These are phyloP conservation scores for Aspergillus carlsbadensis DNA, from an alignment of 495 filamentous ascomycete genomes.

Conservation along the genomic window DNA sequence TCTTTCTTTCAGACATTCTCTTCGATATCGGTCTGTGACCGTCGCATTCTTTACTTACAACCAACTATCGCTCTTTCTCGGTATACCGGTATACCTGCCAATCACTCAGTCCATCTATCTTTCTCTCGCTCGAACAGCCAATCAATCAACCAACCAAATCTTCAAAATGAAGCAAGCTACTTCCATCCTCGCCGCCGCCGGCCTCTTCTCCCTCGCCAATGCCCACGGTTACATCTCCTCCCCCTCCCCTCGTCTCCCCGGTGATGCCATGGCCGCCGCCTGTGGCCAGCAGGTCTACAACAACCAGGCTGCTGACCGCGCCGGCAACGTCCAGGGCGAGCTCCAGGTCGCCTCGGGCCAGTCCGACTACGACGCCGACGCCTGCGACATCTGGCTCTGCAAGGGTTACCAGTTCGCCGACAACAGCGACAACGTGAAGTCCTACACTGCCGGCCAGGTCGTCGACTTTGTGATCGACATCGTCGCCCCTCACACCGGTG, in stretches of 20 bases:
- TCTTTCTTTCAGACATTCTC: slow-evolving; percentile 26
- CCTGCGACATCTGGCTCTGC: slow-evolving; percentile 69
- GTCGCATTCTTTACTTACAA: slow-evolving; percentile 25
- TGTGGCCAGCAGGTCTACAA: slow-evolving; percentile 62
- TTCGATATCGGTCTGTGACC: slow-evolving; percentile 37
- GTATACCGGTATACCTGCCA: slow-evolving; percentile 36
- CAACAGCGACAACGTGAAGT: slow-evolving; percentile 64
- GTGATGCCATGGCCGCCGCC: slow-evolving; percentile 54
- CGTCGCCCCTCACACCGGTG: slow-evolving; percentile 61
- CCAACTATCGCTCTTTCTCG: slow-evolving; percentile 28
- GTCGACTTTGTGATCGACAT: slow-evolving; percentile 61
- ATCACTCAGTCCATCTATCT: slow-evolving; percentile 19
- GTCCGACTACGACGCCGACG: slow-evolving; percentile 54
- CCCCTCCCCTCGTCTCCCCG: slow-evolving; percentile 59
- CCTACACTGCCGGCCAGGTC: slow-evolving; percentile 58
- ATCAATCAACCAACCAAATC: slow-evolving; percentile 5
- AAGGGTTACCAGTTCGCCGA: slow-evolving; percentile 71
- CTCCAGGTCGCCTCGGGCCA: slow-evolving; percentile 56
- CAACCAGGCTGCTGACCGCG: slow-evolving; percentile 62
- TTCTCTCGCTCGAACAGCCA: background rate
- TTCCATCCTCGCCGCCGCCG: slow-evolving; percentile 39
- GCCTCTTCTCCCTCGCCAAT: slow-evolving; percentile 51
- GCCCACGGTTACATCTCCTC: slow-evolving; percentile 63
- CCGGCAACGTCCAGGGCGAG: slow-evolving; percentile 66
- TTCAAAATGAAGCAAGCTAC: slow-evolving; percentile 39